phyloP scores from a whole-genome alignment of 2,329 filamentous ascomycete species.

The Colletotrichum horii region DNA sequence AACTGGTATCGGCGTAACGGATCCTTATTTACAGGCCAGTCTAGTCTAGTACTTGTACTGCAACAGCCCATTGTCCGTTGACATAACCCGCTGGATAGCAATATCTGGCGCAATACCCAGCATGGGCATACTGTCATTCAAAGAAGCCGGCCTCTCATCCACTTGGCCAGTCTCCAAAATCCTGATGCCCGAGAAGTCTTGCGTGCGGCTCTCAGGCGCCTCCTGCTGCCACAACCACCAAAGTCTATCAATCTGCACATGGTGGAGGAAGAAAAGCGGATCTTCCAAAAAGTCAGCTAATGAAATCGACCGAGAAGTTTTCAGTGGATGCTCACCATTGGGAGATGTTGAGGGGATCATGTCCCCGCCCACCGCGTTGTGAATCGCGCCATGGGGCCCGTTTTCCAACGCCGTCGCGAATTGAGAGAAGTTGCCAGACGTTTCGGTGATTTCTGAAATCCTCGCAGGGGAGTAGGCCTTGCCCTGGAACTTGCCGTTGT shows the following conservation, averaged over 20 bases:
- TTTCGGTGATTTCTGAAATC: constrained; percentile 15
- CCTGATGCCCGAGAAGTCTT: constrained; percentile 9
- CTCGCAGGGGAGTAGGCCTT: constrained; percentile 3
- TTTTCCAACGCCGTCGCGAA: constrained; percentile 26
- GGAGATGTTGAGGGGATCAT: constrained; percentile 32
- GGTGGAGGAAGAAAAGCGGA: constrained; percentile 27
- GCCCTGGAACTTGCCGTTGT: background rate
- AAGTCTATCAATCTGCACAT: constrained; percentile 24
- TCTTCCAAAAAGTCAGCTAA: background rate
- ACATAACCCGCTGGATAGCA: constrained; percentile 16
- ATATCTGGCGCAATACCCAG: constrained; percentile 15
- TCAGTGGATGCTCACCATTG: background rate
- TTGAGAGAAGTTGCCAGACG: constrained; percentile 15
- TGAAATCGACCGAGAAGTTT: background rate
- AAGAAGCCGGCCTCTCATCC: background rate
- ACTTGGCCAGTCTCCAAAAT: background rate
- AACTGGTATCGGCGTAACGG: no score
- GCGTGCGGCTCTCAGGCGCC: background rate
- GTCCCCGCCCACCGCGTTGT: constrained; percentile 28
- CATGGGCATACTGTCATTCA: constrained; percentile 18
- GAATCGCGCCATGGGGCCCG: constrained; percentile 32
- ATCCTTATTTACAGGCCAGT: no score
- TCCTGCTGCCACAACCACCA: constrained; percentile 26
- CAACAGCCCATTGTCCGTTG: background rate
- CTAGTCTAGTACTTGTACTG: constrained; percentile 12